Evolutionary conservation across 108 stramenopile genomes (phyloP).

Genomic region (Conticribra guillardii): DNA sequence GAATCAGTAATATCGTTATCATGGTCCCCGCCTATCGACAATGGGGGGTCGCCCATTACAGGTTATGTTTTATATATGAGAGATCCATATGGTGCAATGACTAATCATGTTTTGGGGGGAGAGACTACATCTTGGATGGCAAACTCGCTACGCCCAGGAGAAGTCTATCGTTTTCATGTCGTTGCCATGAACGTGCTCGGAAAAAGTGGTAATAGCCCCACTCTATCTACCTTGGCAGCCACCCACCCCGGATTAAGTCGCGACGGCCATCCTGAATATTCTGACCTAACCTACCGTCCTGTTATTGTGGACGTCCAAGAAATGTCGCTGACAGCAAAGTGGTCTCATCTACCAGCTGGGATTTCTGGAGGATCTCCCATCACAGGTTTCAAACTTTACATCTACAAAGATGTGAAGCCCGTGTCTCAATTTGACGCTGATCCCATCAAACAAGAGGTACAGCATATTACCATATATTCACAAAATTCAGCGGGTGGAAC

Average conservation of each 20-base stretch:
- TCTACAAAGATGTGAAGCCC: conserved; percentile 57
- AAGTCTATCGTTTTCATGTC: conserved; percentile 77
- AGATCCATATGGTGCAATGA: conserved; percentile 40
- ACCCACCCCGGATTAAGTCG: conserved; percentile 54
- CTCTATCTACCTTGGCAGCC: conserved; percentile 67
- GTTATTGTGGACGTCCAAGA: conserved; percentile 58
- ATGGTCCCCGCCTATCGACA: conserved; percentile 81
- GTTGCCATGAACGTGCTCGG: conserved; percentile 72
- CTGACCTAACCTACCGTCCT: conserved; percentile 40
- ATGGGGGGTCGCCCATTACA: conserved; percentile 81
- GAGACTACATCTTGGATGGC: conserved; percentile 38
- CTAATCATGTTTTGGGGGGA: conserved; percentile 24
- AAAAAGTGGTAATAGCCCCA: conserved; percentile 65
- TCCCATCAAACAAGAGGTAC: conserved; percentile 74
- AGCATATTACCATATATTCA: conserved; percentile 53
- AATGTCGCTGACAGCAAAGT: conserved; percentile 55
- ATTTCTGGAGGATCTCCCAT: conserved; percentile 68
- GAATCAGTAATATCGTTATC: conserved; percentile 58
- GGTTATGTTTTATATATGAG: conserved; percentile 72
- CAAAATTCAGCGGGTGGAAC: conserved; percentile 47
- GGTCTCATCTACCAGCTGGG: conserved; percentile 57
- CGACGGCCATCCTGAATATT: conserved; percentile 27
- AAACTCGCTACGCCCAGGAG: conserved; percentile 55
- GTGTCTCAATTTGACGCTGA: conserved; percentile 69
- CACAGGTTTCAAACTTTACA: conserved; percentile 80